Percentiles rank a stretch among this genome's conserved stretches.
Evolutionary conservation across 2,329 filamentous ascomycete genomes (phyloP).

Genomic region (Ophiostoma sp.): DNA sequence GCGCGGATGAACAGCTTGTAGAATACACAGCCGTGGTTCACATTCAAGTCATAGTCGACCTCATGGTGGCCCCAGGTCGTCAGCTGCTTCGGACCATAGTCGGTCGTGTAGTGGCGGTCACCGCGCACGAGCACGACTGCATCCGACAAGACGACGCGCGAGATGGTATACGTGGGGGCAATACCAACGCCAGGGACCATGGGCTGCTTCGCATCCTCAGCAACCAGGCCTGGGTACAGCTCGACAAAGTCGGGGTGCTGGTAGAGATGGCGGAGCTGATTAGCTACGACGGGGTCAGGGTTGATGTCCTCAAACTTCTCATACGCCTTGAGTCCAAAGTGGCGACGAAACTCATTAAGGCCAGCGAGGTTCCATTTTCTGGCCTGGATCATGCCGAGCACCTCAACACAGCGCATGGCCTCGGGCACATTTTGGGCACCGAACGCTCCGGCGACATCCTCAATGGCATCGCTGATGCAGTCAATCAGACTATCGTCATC

Average conservation of each 20-base stretch:
- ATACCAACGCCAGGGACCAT: constrained; percentile 72
- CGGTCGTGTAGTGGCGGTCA: constrained; percentile 73
- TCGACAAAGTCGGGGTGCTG: constrained; percentile 76
- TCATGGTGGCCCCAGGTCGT: constrained; percentile 83
- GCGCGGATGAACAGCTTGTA: constrained; percentile 78
- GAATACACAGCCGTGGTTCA: constrained; percentile 78
- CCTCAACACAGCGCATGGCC: constrained; percentile 69
- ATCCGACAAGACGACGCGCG: constrained; percentile 69
- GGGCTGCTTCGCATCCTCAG: constrained; percentile 68
- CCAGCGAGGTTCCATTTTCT: constrained; percentile 72
- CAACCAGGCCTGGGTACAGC: constrained; percentile 71
- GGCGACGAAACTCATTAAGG: constrained; percentile 79
- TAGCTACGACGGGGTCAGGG: constrained; percentile 64
- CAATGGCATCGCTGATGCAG: background rate
- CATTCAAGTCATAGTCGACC: constrained; percentile 61
- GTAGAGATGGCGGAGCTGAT: constrained; percentile 62
- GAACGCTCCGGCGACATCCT: constrained; percentile 67
- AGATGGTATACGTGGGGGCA: constrained; percentile 69
- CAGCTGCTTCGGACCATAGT: constrained; percentile 66
- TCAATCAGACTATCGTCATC: constrained; percentile 53
- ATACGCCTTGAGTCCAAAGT: constrained; percentile 72
- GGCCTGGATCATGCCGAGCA: constrained; percentile 72
- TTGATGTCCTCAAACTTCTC: constrained; percentile 80
- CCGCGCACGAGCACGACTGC: constrained; percentile 73
- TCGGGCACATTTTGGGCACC: constrained; percentile 69